Evolutionary conservation across 192 early-diverging fungal genomes (phyloP), one percentile per base, ranked within the genome.

Genomic region (Rhizophagus prolifer): DNA sequence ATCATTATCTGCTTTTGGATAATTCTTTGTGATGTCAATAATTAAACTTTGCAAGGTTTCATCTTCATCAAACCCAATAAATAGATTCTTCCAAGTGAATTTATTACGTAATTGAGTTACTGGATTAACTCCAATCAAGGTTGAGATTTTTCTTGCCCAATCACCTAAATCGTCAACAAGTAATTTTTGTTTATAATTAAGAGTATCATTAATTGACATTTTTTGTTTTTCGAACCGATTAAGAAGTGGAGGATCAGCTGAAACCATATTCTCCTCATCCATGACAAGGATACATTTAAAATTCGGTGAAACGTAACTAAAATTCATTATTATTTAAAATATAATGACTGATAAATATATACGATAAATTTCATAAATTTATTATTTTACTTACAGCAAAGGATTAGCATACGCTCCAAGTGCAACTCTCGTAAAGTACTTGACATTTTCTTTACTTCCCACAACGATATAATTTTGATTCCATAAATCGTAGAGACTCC

Each of bases 391-490:
- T 41, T 70, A 77, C 26, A 54, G 74, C 75, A 77, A 71, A 47
- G 75, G 75, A 46, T 70, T 77, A 36, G 75, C 68, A 47, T 76
- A 77, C 19, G 46, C 34, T 10, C 75, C 67, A 23, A 71, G 68
- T 47, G 70, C 36, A 36, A 77, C 70, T 58, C 67, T 50, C 1
- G 44, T 70, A 77, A 61, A 77, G 8, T 77, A 46, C 13, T 74
- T 77, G 19, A 25, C 8, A 26, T 77, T 44, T 0, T 74, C 38
- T 70, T 69, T 34, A 25, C 36, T 58, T 23, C 75, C 75, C 13
- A 54, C n/a, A 4, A 44, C 23, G 19, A 77, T 74, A n/a, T 74
- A 77, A 69, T 77, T 77, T 30, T 77, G 75, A 77, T 77, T 72
- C 70, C 70, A 77, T 44, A 77, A 50, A 28, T 77, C 75, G 26